Evolutionary conservation across 495 filamentous ascomycete species (phyloP).

Genomic region (Hypoxylon perforatum): DNA sequence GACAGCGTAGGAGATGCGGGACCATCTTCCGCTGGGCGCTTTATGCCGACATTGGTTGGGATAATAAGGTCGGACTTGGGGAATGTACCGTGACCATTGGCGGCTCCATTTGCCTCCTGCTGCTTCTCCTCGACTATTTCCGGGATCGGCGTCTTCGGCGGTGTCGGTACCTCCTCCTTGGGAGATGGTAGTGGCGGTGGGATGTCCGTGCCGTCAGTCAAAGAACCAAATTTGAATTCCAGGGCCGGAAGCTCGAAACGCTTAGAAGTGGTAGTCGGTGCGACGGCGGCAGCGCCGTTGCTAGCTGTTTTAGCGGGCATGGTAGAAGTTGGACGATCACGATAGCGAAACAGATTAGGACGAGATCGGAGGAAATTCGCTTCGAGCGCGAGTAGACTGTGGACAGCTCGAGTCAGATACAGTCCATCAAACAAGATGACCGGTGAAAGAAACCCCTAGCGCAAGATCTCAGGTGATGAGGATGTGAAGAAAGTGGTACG

Average conservation of each 20-base stretch:
- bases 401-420: conserved; percentile 17
- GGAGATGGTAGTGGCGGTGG: conserved; percentile 65
- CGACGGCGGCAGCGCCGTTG: conserved; percentile 33
- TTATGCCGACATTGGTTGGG: conserved; percentile 47
- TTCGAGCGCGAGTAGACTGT: conserved; percentile 22
- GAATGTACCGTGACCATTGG: conserved; percentile 51
- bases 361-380: conserved; percentile 27
- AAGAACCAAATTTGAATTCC: conserved; percentile 60
- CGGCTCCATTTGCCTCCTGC: conserved; percentile 40
- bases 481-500: conserved; percentile 18
- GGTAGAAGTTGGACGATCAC: conserved; percentile 14
- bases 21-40: conserved; percentile 55
- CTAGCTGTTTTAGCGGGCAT: conserved; percentile 39
- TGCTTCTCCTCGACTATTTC: conserved; percentile 40
- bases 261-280: conserved; percentile 42
- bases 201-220: conserved; percentile 69
- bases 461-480: conserved; percentile 16
- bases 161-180: conserved; percentile 53
- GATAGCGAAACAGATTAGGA: conserved; percentile 18
- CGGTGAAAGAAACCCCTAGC: conserved; percentile 29
- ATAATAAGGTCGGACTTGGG: conserved; percentile 46
- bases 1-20: conserved; percentile 59
- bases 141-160: conserved; percentile 46
- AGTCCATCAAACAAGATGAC: conserved; percentile 18
- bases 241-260: conserved; percentile 66